A percentile compares a stretch with the other conserved stretches of the same genome.
Conservation (phyloP, 129 eudicot genomes). For the Lactuca sativa region DNA sequence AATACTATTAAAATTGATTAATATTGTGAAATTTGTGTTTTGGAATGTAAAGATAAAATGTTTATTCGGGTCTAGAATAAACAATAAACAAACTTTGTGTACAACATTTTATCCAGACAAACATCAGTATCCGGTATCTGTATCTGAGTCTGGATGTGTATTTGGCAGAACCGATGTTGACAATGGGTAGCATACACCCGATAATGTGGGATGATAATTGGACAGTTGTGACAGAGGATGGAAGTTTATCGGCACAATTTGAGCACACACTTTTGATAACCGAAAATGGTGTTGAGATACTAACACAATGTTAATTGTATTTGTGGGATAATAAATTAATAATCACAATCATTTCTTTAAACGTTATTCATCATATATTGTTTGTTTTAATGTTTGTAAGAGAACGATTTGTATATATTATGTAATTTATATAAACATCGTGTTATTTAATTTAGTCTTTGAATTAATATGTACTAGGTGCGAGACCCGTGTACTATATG, state of each 20-base stretch:
- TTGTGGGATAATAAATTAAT: not conserved
- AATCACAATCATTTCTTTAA: constrained; percentile 1
- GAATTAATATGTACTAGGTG: too few species aligned
- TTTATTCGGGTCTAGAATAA: too few species aligned
- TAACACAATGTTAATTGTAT: constrained; percentile 67
- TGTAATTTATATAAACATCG: too few species aligned
- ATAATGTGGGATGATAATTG: constrained; percentile 91
- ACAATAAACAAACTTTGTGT: too few species aligned
- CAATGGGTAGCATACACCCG: constrained; percentile 77
- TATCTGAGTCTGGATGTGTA: constrained; percentile 12
- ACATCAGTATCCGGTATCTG: not conserved
- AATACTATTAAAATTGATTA: too few species aligned
- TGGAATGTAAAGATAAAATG: too few species aligned
- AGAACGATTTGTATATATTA: too few species aligned
- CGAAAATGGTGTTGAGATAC: constrained; percentile 81
- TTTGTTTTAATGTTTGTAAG: not conserved
- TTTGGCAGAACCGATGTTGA: constrained; percentile 91
- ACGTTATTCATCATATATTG: not conserved
- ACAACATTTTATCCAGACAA: not conserved
- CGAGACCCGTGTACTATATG: too few species aligned
- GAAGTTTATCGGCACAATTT: constrained; percentile 90
- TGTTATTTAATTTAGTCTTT: too few species aligned
- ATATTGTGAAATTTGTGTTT: not conserved
- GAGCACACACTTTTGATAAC: constrained; percentile 92
- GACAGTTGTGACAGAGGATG: constrained; percentile 89